Percentiles rank a stretch among this genome's conserved stretches.
Evolutionary conservation across 805 yeast genomes (phyloP).

Genomic region (Aciculoconidium aculeatum): DNA sequence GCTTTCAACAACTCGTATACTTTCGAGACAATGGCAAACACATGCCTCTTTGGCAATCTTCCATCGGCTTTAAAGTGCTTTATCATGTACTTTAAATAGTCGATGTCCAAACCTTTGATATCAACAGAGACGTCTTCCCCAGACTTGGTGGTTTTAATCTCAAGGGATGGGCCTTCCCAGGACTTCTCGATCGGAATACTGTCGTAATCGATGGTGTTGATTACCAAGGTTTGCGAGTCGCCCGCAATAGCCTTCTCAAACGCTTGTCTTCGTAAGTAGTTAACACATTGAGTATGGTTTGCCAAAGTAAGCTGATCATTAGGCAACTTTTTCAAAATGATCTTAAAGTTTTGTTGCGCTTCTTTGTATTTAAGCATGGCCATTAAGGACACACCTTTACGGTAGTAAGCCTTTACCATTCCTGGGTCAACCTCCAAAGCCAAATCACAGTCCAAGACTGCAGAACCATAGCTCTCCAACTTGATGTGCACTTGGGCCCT

Average conservation of each 20-base stretch:
- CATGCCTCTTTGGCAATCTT: conserved; percentile 72
- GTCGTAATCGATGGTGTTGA: conserved; percentile 43
- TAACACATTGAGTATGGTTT: conserved; percentile 57
- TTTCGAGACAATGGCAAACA: conserved; percentile 71
- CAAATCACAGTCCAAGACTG: conserved; percentile 68
- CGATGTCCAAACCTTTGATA: conserved; percentile 39
- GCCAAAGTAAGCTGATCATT: conserved; percentile 61
- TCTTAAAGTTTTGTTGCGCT: conserved; percentile 64
- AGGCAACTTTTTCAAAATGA: conserved; percentile 58
- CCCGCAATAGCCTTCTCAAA: conserved; percentile 84
- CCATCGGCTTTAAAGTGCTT: conserved; percentile 69
- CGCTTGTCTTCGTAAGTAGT: conserved; percentile 62
- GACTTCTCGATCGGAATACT: conserved; percentile 45
- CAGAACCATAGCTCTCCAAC: conserved; percentile 79
- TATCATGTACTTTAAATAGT: conserved; percentile 61
- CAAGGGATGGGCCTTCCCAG: conserved; percentile 56
- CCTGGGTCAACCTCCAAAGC: conserved; percentile 64
- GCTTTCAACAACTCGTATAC: conserved; percentile 56
- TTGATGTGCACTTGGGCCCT: conserved; percentile 88
- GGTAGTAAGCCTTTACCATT: conserved; percentile 75
- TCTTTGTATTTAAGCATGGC: conserved; percentile 72
- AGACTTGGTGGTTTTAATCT: conserved; percentile 28
- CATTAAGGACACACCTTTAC: conserved; percentile 77
- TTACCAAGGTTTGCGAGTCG: conserved; percentile 50
- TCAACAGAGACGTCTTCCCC: conserved; percentile 20